Evolutionary conservation across 2,329 filamentous ascomycete species (phyloP), one percentile per base, ranked within the genome.

Genomic region (Rosellinia necatrix): DNA sequence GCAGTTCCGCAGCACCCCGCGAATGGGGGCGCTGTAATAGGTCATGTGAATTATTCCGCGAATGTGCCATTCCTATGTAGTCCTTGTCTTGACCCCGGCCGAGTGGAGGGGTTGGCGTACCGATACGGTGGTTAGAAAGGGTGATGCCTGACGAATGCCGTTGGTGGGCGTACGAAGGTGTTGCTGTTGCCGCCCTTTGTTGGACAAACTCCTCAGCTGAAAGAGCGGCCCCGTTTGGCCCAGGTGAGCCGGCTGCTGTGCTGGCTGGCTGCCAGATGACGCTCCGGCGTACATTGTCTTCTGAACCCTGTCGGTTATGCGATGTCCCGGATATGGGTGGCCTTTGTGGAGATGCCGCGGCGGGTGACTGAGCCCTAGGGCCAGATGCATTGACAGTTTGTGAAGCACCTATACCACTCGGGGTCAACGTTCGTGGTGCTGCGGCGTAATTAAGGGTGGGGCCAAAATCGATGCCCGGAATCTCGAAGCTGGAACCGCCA

Each of bases 181-280:
- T 79, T 43, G 80, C 75, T 8, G 79, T 77, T 15, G 80, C 78
- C 3, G 83, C 77, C 59, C 91, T 86, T 64, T 93, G 88, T 65
- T 91, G 85, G 5, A 96, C 91, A 74, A 88, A 96, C 65, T 96
- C 86, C 70, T 96, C 91, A 0, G 91, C 81, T 4, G 88, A 89
- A 10, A 96, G 68, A 12, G 60, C 63, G 0, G 64, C 60, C 7
- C 74, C 75, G 37, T 75, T 79, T n/a, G 80, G 78, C 12, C 76
- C 71, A 24, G 76, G 74, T 15, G 77, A 76, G 8, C 77, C 78
- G 10, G 77, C 75, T 30, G 77, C 73, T 30, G 79, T 74, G 2
- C 78, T 76, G 68, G 84, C 83, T 5, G 92, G 91, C 63, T 92
- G 88, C 92, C 92, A 97, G 4, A 87, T 78, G 60, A 94, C 76